These are phyloP conservation scores for Urtica urens DNA, from an alignment of 306 rosid genomes.

Conservation along the genomic window DNA sequence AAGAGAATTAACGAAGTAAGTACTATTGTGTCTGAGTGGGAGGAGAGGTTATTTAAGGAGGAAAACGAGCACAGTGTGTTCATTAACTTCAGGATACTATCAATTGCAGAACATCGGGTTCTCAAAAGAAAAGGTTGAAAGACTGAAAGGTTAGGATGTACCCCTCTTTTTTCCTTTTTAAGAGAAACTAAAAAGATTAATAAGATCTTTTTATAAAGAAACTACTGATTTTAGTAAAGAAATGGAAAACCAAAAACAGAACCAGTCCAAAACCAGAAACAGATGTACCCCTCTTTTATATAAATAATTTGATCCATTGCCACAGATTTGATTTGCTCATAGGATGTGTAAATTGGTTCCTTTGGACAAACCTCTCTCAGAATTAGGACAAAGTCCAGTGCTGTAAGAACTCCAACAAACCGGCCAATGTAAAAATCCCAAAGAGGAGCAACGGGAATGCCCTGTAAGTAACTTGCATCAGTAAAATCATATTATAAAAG, in stretches of 20 bases:
- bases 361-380: conserved; percentile 60
- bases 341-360: conserved; percentile 11
- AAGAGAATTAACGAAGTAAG: no score
- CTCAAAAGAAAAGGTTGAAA: not conserved
- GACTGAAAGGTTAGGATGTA: not conserved
- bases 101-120: not conserved
- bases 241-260: not conserved
- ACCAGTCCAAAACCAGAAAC: no score
- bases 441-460: conserved; percentile 59
- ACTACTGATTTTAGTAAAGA: not conserved
- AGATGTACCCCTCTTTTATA: not conserved
- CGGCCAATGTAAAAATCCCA: conserved; percentile 54
- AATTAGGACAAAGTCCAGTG: conserved; percentile 72
- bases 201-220: no score
- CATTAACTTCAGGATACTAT: no score
- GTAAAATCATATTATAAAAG: conserved; percentile 15
- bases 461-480: conserved; percentile 39
- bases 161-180: no score
- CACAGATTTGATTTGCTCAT: conserved; percentile 5
- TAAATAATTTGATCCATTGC: not conserved
- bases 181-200: no score
- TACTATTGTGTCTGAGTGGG: no score
- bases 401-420: conserved; percentile 67
- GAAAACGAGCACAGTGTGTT: no score
- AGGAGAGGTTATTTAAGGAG: no score